Evolutionary conservation across 2,329 filamentous ascomycete genomes (phyloP), one percentile per base, ranked within the genome.

Genomic region (Lachnellula cervina): DNA sequence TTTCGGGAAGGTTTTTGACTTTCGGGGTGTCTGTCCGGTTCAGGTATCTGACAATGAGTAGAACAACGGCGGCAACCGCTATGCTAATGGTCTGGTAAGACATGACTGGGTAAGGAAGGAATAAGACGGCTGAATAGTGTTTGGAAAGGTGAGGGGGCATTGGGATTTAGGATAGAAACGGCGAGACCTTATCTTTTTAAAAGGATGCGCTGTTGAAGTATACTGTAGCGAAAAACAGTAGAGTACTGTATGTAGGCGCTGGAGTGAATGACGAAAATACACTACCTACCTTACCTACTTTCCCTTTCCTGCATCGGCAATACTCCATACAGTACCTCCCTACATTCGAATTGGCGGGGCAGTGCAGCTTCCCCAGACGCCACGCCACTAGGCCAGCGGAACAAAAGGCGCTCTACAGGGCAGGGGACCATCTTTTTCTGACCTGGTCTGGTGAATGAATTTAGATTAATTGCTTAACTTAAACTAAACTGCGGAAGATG

Each of bases 1-100:
- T 77, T 62, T 86, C 81, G 2, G 82, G 81, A 0, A 86, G 70
- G 5, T 77, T 77, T 62, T 84, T 84, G 68, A 86, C 83, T 64
- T 81, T 82, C 5, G 82, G 78, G 0, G 76, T 71, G 60, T 86
- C 81, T 2, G 82, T 85, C 1, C 66, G 63, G 49, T 74, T 74
- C n/a, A 77, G 66, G 37, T 70, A 64, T 51, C 60, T 64, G 34
- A 67, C 49, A 28, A 67, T 25, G 40, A 66, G 54, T 47, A 57
- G 64, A 11, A 67, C 40, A 13, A 64, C 23, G 13, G 64, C 66
- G 62, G 70, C 46, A 8, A 68, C n/a, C 17, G 64, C 62, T 25
- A 68, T 53, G 47, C 60, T 64, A 13, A 60, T 59, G 11, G 62
- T 62, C 54, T 60, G 60, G n/a, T 58, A 47, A 23, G 61, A 55